These are phyloP conservation scores for Clarireedia hainanense DNA, from an alignment of 2,329 filamentous ascomycete genomes.

Conservation along the genomic window DNA sequence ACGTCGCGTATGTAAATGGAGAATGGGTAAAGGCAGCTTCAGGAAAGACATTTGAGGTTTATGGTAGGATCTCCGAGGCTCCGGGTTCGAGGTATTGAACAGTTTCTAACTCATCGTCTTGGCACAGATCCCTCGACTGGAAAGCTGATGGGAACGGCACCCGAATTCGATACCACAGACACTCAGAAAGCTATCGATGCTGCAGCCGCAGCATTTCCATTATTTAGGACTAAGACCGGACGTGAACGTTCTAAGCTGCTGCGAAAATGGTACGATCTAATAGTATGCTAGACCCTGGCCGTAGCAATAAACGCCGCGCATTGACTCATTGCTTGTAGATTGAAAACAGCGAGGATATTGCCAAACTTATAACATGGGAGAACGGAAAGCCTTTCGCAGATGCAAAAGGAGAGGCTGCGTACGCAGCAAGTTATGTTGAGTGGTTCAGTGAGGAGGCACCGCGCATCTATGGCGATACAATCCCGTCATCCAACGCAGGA, in stretches of 20 bases:
- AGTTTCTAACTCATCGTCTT: conserved; percentile 51
- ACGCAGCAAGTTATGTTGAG: conserved; percentile 69
- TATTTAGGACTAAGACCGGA: conserved; percentile 63
- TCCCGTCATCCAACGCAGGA: conserved; percentile 59
- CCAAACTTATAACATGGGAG: conserved; percentile 79
- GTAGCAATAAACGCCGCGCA: not conserved
- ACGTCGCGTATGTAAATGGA: conserved; percentile 80
- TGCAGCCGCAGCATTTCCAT: conserved; percentile 67
- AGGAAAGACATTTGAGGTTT: conserved; percentile 85
- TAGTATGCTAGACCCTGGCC: conserved; percentile 36
- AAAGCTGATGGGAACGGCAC: conserved; percentile 70
- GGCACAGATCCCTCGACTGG: conserved; percentile 71
- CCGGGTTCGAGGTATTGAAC: not conserved
- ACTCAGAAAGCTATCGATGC: conserved; percentile 74
- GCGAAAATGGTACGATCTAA: conserved; percentile 73
- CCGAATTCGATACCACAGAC: conserved; percentile 75
- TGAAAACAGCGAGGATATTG: conserved; percentile 72
- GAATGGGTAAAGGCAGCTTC: conserved; percentile 83
- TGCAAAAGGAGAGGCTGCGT: conserved; percentile 62
- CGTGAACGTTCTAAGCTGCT: conserved; percentile 68
- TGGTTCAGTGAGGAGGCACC: conserved; percentile 80
- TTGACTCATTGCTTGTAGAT: conserved; percentile 17
- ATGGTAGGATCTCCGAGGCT: conserved; percentile 39
- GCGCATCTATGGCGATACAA: conserved; percentile 65
- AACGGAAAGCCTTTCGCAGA: conserved; percentile 80